phyloP scores from a whole-genome alignment of 306 rosid species.

The Ceratonia siliqua region DNA sequence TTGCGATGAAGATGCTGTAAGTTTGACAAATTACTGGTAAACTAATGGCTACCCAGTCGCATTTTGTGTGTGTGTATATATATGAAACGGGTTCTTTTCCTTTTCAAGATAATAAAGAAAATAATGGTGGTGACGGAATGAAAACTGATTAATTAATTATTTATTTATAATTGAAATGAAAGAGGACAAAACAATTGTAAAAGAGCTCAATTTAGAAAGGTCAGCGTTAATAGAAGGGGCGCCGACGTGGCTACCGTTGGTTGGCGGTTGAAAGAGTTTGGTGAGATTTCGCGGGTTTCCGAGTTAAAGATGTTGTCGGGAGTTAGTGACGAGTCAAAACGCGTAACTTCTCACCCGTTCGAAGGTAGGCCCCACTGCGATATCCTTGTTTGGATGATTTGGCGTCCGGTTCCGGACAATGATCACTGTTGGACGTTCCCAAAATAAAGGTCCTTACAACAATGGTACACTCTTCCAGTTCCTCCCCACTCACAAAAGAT shows the following conservation, averaged over 20 bases:
- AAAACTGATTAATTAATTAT: too few species aligned
- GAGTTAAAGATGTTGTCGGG: neutral
- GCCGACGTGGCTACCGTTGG: neutral
- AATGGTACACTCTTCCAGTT: too few species aligned
- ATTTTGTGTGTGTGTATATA: neutral
- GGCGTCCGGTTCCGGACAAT: too few species aligned
- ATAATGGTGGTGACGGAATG: too few species aligned
- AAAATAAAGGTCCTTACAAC: too few species aligned
- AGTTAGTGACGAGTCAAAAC: neutral
- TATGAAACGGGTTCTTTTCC: neutral
- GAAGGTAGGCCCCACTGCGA: neutral
- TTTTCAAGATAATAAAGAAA: neutral
- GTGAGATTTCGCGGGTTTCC: conserved; percentile 15
- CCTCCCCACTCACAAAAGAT: too few species aligned
- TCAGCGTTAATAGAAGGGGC: too few species aligned
- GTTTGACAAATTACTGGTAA: neutral
- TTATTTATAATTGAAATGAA: too few species aligned
- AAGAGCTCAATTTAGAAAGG: too few species aligned
- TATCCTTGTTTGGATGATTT: too few species aligned
- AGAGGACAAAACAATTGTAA: too few species aligned
- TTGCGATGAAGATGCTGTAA: neutral
- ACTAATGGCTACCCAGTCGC: neutral
- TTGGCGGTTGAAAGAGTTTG: neutral
- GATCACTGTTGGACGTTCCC: too few species aligned
- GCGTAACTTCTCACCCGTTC: neutral